These are phyloP conservation scores for Teratosphaeria destructans DNA, from an alignment of 2,329 filamentous ascomycete genomes.

Conservation along the genomic window DNA sequence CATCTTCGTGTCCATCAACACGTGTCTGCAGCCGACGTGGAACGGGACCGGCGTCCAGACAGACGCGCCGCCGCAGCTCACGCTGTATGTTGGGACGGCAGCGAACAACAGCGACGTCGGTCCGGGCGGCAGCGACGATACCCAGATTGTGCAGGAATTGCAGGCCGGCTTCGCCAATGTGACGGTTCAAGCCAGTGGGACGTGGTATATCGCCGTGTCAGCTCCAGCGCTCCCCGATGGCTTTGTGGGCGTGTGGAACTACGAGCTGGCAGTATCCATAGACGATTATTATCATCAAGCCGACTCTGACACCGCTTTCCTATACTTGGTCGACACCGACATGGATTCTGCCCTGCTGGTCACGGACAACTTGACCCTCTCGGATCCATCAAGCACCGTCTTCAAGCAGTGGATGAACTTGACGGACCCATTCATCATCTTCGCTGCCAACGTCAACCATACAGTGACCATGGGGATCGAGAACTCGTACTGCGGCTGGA, in stretches of 20 bases:
- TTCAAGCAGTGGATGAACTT: constrained; percentile 48
- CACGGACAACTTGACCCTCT: constrained; percentile 59
- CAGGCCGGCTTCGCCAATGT: constrained; percentile 60
- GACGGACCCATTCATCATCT: constrained; percentile 58
- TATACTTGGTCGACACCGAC: constrained; percentile 80
- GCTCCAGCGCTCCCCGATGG: constrained; percentile 54
- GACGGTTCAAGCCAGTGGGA: constrained; percentile 49
- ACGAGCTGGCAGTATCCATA: constrained; percentile 73
- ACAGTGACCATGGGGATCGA: constrained; percentile 56
- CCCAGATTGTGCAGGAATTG: constrained; percentile 42
- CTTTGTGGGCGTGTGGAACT: constrained; percentile 61
- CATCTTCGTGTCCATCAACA: constrained; percentile 77
- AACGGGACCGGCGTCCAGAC: constrained; percentile 39
- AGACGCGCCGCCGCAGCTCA: constrained; percentile 53
- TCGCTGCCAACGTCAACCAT: constrained; percentile 55
- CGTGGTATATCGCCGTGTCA: constrained; percentile 66
- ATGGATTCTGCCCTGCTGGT: constrained; percentile 66
- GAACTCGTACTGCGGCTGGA: constrained; percentile 70
- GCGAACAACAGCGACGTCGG: constrained; percentile 54
- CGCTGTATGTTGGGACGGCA: constrained; percentile 61
- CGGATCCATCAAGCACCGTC: constrained; percentile 36
- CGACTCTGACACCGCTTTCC: constrained; percentile 44
- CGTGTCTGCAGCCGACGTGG: constrained; percentile 63
- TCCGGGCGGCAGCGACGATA: constrained; percentile 41
- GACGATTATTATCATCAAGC: constrained; percentile 65